Evolutionary conservation across 2,329 filamentous ascomycete genomes (phyloP).

Genomic region (Sphaerulina vaccinii): DNA sequence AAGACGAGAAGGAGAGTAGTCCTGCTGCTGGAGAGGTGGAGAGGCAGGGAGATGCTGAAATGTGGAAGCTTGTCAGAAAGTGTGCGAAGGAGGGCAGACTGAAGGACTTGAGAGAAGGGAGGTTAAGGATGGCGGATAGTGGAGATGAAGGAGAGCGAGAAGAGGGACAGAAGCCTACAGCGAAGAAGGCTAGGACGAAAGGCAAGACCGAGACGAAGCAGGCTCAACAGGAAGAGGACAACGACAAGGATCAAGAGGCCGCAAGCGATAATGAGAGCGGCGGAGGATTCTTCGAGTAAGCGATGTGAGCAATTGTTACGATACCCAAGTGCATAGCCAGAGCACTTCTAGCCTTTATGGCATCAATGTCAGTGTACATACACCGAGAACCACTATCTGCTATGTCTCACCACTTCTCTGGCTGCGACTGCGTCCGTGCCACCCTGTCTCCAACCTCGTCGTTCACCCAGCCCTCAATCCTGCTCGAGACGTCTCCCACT

Average conservation of each 20-base stretch:
- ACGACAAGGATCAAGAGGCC: conserved; percentile 17
- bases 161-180: not conserved
- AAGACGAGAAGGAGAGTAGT: conserved; percentile 39
- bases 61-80: conserved; percentile 68
- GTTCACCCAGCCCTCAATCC: conserved; percentile 39
- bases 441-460: conserved; percentile 18
- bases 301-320: not conserved
- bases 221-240: not conserved
- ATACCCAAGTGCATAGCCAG: conserved; percentile 10
- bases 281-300: conserved; percentile 38
- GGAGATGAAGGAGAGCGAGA: not conserved
- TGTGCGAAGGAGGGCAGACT: conserved; percentile 60
- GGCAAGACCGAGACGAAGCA: not conserved
- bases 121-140: conserved; percentile 21
- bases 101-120: conserved; percentile 57
- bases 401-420: conserved; percentile 2
- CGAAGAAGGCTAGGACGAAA: not conserved
- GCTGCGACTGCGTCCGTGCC: not conserved
- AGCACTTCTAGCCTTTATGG: not conserved
- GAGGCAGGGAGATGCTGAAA: conserved; percentile 50
- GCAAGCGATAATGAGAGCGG: conserved; percentile 38
- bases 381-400: not conserved
- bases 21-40: conserved; percentile 41
- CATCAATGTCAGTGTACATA: not conserved
- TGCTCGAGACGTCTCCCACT: conserved; percentile 39